Percentiles rank a stretch among this genome's conserved stretches.
Evolutionary conservation across 1,139 yeast genomes (phyloP).

Genomic region (Schwanniomyces etchellsii): DNA sequence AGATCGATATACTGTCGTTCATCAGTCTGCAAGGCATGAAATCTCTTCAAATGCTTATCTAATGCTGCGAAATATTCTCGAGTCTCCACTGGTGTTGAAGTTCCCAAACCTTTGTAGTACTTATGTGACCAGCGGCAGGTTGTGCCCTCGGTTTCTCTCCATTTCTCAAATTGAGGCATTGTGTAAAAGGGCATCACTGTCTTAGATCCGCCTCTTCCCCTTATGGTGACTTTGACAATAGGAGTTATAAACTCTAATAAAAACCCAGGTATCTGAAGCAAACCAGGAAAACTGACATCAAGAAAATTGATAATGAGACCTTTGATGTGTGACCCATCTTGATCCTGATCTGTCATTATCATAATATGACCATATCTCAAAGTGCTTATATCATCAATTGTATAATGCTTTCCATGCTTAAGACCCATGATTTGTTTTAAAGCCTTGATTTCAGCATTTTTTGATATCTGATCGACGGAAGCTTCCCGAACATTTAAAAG

Average conservation of each 20-base stretch:
- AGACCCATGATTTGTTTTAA: slow-evolving; percentile 93
- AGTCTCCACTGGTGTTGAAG: slow-evolving; percentile 76
- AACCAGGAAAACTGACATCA: slow-evolving; percentile 92
- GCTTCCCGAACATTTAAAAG: slow-evolving; percentile 95
- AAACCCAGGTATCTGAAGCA: slow-evolving; percentile 87
- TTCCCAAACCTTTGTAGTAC: slow-evolving; percentile 98
- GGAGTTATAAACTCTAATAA: slow-evolving; percentile 94
- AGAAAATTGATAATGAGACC: slow-evolving; percentile 91
- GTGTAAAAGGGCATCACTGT: slow-evolving; percentile 74
- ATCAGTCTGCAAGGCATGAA: slow-evolving; percentile 75
- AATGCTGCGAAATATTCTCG: slow-evolving; percentile 85
- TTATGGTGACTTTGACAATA: slow-evolving; percentile 82
- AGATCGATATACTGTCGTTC: slow-evolving; percentile 83
- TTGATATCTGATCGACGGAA: slow-evolving; percentile 84
- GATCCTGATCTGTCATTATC: slow-evolving; percentile 99
- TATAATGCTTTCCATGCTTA: slow-evolving; percentile 83
- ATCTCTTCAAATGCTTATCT: slow-evolving; percentile 80
- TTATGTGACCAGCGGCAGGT: slow-evolving; percentile 84
- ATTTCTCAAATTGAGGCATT: slow-evolving; percentile 92
- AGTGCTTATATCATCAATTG: slow-evolving; percentile 54
- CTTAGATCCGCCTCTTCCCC: slow-evolving; percentile 53
- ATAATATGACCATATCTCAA: slow-evolving; percentile 93
- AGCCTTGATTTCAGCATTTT: slow-evolving; percentile 91
- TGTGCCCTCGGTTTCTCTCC: slow-evolving; percentile 84
- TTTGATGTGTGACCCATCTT: slow-evolving; percentile 97